Evolutionary conservation across 345 rosid species (phyloP).

Genomic region (Capsella bursapastoris): DNA sequence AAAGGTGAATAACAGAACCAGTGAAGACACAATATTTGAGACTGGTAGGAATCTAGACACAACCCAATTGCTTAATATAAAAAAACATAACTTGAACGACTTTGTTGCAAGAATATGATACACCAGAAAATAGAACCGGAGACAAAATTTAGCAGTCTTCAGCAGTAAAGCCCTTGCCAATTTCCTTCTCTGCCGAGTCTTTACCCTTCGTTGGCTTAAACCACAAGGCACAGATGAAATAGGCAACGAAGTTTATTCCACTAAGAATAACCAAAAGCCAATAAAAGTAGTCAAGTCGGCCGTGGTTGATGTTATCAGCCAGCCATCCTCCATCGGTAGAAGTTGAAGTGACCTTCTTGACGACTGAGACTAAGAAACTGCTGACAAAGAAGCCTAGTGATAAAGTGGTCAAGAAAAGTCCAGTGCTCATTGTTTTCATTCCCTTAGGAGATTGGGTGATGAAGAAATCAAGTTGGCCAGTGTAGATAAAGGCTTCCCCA

Average conservation of each 20-base stretch:
- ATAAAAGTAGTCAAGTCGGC: conserved; percentile 58
- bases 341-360: conserved; percentile 47
- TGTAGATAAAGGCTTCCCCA: conserved; percentile 70
- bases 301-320: conserved; percentile 57
- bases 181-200: conserved; percentile 34
- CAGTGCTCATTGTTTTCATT: conserved; percentile 77
- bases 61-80: conserved; percentile 23
- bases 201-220: conserved; percentile 51
- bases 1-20: conserved; percentile 2
- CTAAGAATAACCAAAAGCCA: conserved; percentile 54
- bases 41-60: conserved; percentile 22
- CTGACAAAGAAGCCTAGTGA: conserved; percentile 73
- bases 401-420: conserved; percentile 65
- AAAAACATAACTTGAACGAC: conserved; percentile 2
- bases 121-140: background rate
- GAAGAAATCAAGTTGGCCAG: conserved; percentile 79
- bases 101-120: conserved; percentile 25
- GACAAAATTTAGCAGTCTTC: conserved; percentile 42
- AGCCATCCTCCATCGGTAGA: conserved; percentile 48
- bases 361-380: conserved; percentile 58
- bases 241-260: conserved; percentile 49
- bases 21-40: conserved; percentile 18
- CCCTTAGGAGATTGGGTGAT: conserved; percentile 69
- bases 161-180: conserved; percentile 37
- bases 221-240: conserved; percentile 49